Base-by-base conservation (phyloP, 2,329 filamentous ascomycete genomes). In the Pseudocercospora macadamiae region DNA sequence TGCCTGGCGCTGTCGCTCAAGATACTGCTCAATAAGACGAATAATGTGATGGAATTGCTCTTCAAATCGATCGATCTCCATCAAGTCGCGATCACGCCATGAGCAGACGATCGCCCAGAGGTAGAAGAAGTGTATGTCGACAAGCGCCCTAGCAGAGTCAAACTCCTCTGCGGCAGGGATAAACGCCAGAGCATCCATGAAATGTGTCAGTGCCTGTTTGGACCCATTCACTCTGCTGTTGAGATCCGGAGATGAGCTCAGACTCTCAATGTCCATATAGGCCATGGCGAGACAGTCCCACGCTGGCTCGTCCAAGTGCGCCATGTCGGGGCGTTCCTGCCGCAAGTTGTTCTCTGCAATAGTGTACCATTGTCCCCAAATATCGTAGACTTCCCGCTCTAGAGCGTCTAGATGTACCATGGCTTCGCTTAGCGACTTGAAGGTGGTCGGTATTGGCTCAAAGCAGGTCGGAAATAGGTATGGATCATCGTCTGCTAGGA, bases 1-100 rank as follows among this genome's bases (percentile, higher is more conserved):
- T 3, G 12, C 42, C 26, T 21, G 36, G 9, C 48, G 55, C 16
- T 51, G 28, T 21, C 37, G 45, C 12, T 37, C 34, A 12, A 55
- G 12, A 16, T 44, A 45, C 1, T 37, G 34, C 32, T 59, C 23
- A 19, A 26, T 25, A 1, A 59, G 19, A 5, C 36, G 39, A 45
- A 59, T 16, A 26, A 37, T 51, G 28, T 58, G 59, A 3, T 48
- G 32, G 36, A 52, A 55, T 21, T 59, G 52, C 36, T 45, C 26
- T 25, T 59, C 55, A n/a, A 62, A 58, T 4, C 54, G 59, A 25
- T 59, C 34, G 10, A 42, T 44, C 7, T 49, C 5, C 18, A 52
- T 53, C 23, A 52, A 55, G 6, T 45, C 48, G 3, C 54, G 4
- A n/a, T 61, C 59, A 8, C 51, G 49, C 54, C 54, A 61, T 47